Conservation (phyloP, 768 basidiomycete genomes). For the Dendrothele bispora region DNA sequence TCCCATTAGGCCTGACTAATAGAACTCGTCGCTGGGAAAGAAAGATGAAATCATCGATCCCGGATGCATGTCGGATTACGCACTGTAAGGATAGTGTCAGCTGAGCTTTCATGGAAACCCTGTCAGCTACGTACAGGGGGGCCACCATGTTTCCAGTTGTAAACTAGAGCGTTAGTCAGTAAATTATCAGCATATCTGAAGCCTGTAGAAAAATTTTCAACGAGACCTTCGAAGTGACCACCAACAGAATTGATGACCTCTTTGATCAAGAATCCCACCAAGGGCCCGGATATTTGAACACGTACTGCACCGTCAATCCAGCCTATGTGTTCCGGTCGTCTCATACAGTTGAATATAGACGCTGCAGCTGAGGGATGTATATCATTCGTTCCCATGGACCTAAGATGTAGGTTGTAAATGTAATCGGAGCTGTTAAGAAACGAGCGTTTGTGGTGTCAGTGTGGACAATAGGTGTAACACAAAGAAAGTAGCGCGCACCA, state of each 20-base stretch:
- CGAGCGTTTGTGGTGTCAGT: no score
- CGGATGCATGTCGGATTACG: slow-evolving; percentile 36
- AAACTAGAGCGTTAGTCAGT: no score
- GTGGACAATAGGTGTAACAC: neutral
- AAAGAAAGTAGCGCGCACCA: no score
- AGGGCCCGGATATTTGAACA: slow-evolving; percentile 45
- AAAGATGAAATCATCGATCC: slow-evolving; percentile 57
- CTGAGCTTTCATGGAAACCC: no score
- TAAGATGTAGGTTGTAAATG: slow-evolving; percentile 50
- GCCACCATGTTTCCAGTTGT: no score
- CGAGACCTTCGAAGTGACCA: slow-evolving; percentile 45
- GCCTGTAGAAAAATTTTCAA: no score
- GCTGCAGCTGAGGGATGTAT: slow-evolving; percentile 46
- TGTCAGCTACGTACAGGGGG: no score
- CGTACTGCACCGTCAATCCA: slow-evolving; percentile 43
- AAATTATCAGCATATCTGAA: no score
- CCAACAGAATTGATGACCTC: slow-evolving; percentile 39
- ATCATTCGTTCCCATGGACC: slow-evolving; percentile 50
- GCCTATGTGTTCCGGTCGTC: slow-evolving; percentile 24
- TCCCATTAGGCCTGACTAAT: slow-evolving; percentile 44
- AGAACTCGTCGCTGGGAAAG: slow-evolving; percentile 45
- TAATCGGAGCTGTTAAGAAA: slow-evolving; percentile 44
- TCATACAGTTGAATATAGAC: slow-evolving; percentile 38
- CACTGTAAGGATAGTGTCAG: no score
- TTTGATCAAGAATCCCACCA: slow-evolving; percentile 50